These are phyloP conservation scores for Juglanconis juglandina DNA, from an alignment of 2,329 filamentous ascomycete species.

Conservation along the genomic window DNA sequence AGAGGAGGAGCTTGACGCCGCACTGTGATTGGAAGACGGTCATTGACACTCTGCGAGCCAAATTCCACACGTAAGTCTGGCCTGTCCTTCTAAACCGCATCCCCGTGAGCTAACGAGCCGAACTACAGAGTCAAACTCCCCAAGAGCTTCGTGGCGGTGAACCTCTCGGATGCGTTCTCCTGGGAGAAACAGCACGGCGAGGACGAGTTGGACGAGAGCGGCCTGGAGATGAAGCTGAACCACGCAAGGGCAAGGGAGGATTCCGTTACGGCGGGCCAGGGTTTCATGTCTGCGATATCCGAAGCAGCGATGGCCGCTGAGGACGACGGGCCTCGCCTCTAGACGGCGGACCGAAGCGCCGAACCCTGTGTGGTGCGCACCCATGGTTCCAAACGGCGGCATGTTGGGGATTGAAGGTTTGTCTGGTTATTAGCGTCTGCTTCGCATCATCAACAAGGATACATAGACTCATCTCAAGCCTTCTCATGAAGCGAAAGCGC, in stretches of 20 bases:
- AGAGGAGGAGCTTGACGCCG: constrained; percentile 81
- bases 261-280: not conserved
- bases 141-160: constrained; percentile 64
- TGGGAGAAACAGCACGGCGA: constrained; percentile 53
- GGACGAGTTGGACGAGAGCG: constrained; percentile 14
- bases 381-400: not conserved
- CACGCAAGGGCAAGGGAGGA: constrained; percentile 2
- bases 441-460: not conserved
- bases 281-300: not conserved
- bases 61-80: constrained; percentile 82
- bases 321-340: constrained; percentile 1
- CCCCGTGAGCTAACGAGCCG: not conserved
- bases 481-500: not conserved
- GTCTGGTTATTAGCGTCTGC: not conserved
- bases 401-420: not conserved
- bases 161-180: constrained; percentile 59
- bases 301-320: constrained; percentile 7
- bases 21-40: constrained; percentile 96
- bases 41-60: constrained; percentile 90
- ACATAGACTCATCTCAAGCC: not conserved
- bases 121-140: constrained; percentile 59
- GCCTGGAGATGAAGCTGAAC: constrained; percentile 43
- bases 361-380: not conserved
- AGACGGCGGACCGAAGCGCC: not conserved
- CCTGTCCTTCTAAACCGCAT: not conserved